A percentile compares a stretch with the other conserved stretches of the same genome.
These are phyloP conservation scores for Rutidosis leptorrhynchoides DNA, from an alignment of 129 eudicot genomes.

Conservation along the genomic window DNA sequence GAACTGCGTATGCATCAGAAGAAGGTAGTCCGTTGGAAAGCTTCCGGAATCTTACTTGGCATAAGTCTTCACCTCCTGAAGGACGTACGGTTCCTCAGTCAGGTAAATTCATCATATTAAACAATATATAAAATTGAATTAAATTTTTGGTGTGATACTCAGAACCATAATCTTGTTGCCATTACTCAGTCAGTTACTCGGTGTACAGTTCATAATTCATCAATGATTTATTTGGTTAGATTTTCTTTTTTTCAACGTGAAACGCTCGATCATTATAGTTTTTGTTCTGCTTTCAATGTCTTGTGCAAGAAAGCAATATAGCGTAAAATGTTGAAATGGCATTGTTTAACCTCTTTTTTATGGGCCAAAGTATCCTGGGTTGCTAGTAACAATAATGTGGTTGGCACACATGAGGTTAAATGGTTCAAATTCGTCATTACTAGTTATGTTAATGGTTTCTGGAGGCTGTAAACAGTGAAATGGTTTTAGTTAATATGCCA, in stretches of 20 bases:
- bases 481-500: neutral
- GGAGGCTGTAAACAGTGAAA: conserved; percentile 1
- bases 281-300: neutral
- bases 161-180: neutral
- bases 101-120: conserved; percentile 28
- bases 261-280: neutral
- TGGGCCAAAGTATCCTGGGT: conserved; percentile 6
- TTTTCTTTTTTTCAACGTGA: neutral
- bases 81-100: conserved; percentile 31
- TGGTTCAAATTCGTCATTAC: neutral
- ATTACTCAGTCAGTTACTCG: neutral
- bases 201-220: neutral
- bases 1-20: conserved; percentile 78
- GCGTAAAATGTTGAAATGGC: conserved; percentile 5
- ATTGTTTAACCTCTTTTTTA: neutral
- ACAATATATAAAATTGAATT: neutral
- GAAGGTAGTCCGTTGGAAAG: conserved; percentile 90
- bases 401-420: conserved; percentile 11
- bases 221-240: neutral
- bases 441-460: conserved; percentile 5
- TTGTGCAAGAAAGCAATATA: neutral
- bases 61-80: conserved; percentile 73
- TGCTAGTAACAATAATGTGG: conserved; percentile 7
- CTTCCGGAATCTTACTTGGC: conserved; percentile 54
- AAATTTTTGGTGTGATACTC: conserved; percentile 16